Conservation (phyloP, 257 asterid genomes). For the Solanum tarapatanum region DNA sequence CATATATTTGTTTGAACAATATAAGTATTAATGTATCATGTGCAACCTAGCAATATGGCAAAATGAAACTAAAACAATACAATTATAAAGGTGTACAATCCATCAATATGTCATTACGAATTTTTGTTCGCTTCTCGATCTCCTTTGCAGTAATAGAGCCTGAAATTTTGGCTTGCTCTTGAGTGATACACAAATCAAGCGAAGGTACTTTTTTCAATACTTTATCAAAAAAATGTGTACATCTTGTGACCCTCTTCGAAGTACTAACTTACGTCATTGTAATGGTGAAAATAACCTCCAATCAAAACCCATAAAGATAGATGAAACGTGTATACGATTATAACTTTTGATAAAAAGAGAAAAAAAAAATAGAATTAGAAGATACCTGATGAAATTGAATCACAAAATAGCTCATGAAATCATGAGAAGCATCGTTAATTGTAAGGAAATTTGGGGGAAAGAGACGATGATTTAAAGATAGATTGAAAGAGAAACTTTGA, state of each 20-base stretch:
- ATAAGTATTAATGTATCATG: not conserved
- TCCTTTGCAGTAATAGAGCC: not conserved
- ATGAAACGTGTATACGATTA: not conserved
- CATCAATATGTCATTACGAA: not conserved
- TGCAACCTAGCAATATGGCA: too few relatives aligned
- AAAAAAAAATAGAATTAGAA: not conserved
- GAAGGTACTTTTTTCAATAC: not conserved
- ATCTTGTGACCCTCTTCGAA: not conserved
- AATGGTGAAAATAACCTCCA: not conserved
- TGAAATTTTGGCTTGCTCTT: not conserved
- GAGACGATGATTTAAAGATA: not conserved
- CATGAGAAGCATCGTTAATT: too few relatives aligned
- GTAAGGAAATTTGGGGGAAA: not conserved
- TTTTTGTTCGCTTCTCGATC: not conserved
- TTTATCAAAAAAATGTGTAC: not conserved
- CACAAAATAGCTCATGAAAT: not conserved
- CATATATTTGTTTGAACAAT: too few relatives aligned
- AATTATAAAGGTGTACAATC: not conserved
- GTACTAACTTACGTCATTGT: not conserved
- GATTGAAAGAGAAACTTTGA: not conserved
- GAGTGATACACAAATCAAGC: not conserved
- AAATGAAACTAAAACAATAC: too few relatives aligned
- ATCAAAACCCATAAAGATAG: not conserved
- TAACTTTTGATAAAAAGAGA: not conserved
- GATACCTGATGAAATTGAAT: not conserved